Evolutionary conservation across 257 asterid species (phyloP).

Genomic region (Penstemon barbatus): DNA sequence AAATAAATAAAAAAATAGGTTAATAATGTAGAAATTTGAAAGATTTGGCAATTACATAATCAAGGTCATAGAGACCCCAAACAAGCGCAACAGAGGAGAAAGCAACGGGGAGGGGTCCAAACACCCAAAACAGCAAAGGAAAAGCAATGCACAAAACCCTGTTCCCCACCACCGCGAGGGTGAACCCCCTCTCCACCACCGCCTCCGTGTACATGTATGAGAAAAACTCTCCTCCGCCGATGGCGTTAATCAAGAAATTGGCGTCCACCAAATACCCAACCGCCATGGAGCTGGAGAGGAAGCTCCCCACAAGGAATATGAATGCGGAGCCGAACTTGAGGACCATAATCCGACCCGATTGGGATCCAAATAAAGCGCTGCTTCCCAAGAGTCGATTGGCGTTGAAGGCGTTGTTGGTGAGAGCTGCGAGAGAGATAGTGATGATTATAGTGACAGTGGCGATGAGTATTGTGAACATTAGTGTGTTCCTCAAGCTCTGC

Average conservation of each 20-base stretch:
- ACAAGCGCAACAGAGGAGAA: conserved; percentile 60
- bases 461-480: conserved; percentile 69
- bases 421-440: conserved; percentile 54
- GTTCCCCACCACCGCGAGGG: conserved; percentile 65
- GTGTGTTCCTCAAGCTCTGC: conserved; percentile 72
- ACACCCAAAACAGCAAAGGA: conserved; percentile 68
- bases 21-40: neutral
- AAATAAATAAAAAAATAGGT: too few relatives aligned
- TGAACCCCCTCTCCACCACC: conserved; percentile 67
- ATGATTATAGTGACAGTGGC: conserved; percentile 60
- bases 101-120: conserved; percentile 67
- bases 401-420: conserved; percentile 67
- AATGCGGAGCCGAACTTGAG: conserved; percentile 65
- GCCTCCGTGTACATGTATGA: conserved; percentile 37
- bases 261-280: conserved; percentile 58
- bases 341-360: conserved; percentile 48
- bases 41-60: conserved; percentile 38
- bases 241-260: conserved; percentile 68
- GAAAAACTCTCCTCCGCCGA: conserved; percentile 31
- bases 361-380: conserved; percentile 50
- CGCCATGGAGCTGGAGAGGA: conserved; percentile 71
- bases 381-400: conserved; percentile 38
- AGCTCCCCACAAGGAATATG: conserved; percentile 56
- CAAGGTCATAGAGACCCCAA: conserved; percentile 61
- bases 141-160: conserved; percentile 61